Evolutionary conservation across 768 basidiomycete genomes (phyloP), one percentile per base, ranked within the genome.

Genomic region (Boletus vermiculosoides): DNA sequence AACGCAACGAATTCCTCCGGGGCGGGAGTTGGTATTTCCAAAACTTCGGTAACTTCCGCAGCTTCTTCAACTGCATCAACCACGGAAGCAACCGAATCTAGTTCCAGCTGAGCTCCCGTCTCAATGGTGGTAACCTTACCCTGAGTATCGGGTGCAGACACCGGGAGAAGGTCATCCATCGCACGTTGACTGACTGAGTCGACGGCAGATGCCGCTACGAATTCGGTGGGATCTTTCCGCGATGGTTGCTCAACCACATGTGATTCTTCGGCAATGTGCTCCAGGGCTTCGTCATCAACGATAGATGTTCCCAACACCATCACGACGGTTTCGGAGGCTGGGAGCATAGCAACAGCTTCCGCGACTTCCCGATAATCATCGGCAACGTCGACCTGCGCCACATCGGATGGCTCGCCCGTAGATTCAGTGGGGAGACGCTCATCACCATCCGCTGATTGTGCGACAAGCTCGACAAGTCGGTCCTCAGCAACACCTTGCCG

Each of bases 11-110:
- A 44, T 50, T 61, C 64, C 25, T 59, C 61, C 25, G 59, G 50
- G 18, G 46, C 45, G 31, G 64, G 57, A 12, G 61, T 66, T 39
- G 52, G 42, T 49, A 57, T 49, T 37, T 54, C 66, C 61, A 28
- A 30, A 25, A 0, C 31, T 39, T 59, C 59, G 62, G 50, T 22
- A 58, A 56, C 20, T 25, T 25, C 62, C 57, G 45, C 16, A 16
- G 10, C 56, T 57, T 62, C 66, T 48, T 55, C 56, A 45, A 11
- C 33, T 33, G 22, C 60, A 53, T 56, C 48, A 33, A 16, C 47
- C 31, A 25, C 44, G 34, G 42, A 49, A 30, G 22, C 4, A 5
- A 36, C 31, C 18, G 33, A 20, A 34, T 40, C 36, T 18, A 40
- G 37, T 46, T 57, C 64, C 49, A 33, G 10, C 12, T 58, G 63